Percentiles rank a stretch among this genome's conserved stretches.
These are phyloP conservation scores for Ophiostoma himal-ulmi DNA, from an alignment of 2,329 filamentous ascomycete genomes.

Conservation along the genomic window DNA sequence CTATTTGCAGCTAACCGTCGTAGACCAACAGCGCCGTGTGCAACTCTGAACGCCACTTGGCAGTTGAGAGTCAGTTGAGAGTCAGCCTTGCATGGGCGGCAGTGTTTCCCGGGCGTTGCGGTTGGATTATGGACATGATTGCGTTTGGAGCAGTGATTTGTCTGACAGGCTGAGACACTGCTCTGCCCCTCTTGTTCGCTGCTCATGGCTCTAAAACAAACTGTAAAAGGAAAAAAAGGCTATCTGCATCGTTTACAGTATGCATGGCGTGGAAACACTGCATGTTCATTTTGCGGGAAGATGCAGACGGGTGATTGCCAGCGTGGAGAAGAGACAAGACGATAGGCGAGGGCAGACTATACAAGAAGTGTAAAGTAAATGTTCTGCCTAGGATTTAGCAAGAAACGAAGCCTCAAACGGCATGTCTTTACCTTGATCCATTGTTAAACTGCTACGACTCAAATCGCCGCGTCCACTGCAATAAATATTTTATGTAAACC, in stretches of 20 bases:
- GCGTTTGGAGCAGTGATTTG: not conserved
- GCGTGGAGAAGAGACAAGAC: not conserved
- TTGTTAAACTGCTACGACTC: no score
- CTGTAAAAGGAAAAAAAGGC: no score
- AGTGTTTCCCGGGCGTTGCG: not conserved
- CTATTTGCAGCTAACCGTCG: not conserved
- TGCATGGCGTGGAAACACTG: not conserved
- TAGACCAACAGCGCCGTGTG: not conserved
- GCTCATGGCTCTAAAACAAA: no score
- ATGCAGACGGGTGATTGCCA: not conserved
- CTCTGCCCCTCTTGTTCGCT: not conserved
- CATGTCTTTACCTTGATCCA: no score
- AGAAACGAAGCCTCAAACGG: no score
- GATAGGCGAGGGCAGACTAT: not conserved
- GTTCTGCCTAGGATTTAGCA: no score
- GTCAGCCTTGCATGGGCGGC: not conserved
- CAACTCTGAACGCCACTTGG: not conserved
- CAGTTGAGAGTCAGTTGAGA: not conserved
- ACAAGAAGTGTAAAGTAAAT: no score
- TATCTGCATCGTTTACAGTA: not conserved
- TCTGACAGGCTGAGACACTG: not conserved
- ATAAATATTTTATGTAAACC: no score
- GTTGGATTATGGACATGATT: not conserved
- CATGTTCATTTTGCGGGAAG: not conserved
- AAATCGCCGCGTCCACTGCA: no score